Conservation (phyloP, 257 asterid species). For the Nicotiana noctiflora region DNA sequence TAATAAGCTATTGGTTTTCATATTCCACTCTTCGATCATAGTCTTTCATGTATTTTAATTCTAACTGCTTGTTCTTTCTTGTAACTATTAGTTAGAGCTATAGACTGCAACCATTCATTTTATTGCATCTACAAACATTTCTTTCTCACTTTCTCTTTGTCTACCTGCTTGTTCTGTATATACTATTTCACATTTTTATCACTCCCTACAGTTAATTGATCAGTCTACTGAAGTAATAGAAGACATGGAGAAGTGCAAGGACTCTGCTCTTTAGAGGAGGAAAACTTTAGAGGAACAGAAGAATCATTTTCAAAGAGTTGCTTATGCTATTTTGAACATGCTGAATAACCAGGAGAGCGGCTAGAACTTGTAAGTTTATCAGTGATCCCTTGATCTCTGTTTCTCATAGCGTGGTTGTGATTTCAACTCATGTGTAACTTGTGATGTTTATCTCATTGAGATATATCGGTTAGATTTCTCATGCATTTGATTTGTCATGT, state of each 20-base stretch:
- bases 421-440: neutral
- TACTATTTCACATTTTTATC: constrained; percentile 1
- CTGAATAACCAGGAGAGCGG: constrained; percentile 38
- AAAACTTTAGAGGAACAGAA: constrained; percentile 22
- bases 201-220: constrained; percentile 54
- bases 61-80: neutral
- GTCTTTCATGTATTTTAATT: neutral
- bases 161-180: neutral
- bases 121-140: neutral
- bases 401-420: neutral
- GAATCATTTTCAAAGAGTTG: constrained; percentile 69
- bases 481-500: neutral
- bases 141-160: neutral
- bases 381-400: neutral
- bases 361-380: constrained; percentile 33
- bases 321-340: constrained; percentile 72
- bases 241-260: constrained; percentile 63
- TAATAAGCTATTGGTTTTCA: constrained; percentile 4
- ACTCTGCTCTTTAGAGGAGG: neutral
- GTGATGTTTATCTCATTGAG: neutral
- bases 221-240: constrained; percentile 56
- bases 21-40: neutral
- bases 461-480: neutral
- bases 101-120: neutral
- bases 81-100: neutral